phyloP scores from a whole-genome alignment of 2,329 filamentous ascomycete species.

The Fusarium sp. region DNA sequence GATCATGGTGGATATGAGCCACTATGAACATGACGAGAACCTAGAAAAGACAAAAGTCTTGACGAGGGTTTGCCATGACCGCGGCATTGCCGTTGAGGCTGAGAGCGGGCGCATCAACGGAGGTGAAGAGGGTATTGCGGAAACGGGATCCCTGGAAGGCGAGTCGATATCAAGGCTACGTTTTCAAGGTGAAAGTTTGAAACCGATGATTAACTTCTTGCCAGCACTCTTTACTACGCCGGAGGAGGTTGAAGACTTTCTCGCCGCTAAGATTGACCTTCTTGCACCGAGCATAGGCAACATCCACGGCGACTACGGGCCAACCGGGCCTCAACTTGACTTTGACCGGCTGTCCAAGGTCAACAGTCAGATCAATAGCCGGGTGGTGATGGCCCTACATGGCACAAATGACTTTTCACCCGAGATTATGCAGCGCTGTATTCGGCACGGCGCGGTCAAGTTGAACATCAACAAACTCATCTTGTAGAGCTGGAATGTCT shows the following conservation, averaged over 20 bases:
- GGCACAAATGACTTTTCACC: slow-evolving; percentile 66
- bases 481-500: slow-evolving; percentile 48
- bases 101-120: slow-evolving; percentile 51
- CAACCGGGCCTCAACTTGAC: slow-evolving; percentile 72
- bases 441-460: slow-evolving; percentile 64
- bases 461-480: slow-evolving; percentile 69
- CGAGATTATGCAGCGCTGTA: slow-evolving; percentile 62
- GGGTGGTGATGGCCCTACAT: slow-evolving; percentile 63
- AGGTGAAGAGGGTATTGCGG: slow-evolving; percentile 76
- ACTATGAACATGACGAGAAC: slow-evolving; percentile 2
- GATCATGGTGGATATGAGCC: slow-evolving; percentile 23
- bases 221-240: slow-evolving; percentile 67
- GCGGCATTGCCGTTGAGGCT: slow-evolving; percentile 23
- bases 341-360: slow-evolving; percentile 57
- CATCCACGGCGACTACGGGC: slow-evolving; percentile 80
- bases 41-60: slow-evolving; percentile 1
- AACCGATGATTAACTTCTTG: neutral
- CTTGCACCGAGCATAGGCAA: slow-evolving; percentile 82
- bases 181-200: accelerated
- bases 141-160: slow-evolving; percentile 62
- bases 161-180: neutral
- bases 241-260: slow-evolving; percentile 77
- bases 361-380: slow-evolving; percentile 45
- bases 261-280: slow-evolving; percentile 78
- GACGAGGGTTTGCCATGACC: neutral